These are phyloP conservation scores for Fonsecaea multimorphosa DNA, from an alignment of 2,329 filamentous ascomycete species.

Conservation along the genomic window DNA sequence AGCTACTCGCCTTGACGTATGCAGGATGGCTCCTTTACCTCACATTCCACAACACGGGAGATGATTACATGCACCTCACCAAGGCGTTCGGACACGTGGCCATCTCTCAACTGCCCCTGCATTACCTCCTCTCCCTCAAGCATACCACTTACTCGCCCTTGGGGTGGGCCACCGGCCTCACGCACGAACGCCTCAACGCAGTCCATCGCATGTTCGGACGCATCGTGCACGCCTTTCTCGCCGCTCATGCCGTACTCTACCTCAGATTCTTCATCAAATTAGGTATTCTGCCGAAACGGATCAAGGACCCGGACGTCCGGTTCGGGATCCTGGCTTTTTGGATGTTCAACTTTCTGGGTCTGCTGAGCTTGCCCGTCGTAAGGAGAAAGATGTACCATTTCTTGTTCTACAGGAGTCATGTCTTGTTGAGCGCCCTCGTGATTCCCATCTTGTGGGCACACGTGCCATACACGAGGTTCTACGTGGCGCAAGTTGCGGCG, in stretches of 20 bases:
- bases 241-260: conserved; percentile 61
- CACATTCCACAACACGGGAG: conserved; percentile 31
- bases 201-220: conserved; percentile 65
- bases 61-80: conserved; percentile 67
- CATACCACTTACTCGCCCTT: conserved; percentile 49
- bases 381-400: conserved; percentile 55
- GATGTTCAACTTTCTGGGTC: conserved; percentile 53
- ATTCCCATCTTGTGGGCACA: conserved; percentile 61
- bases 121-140: conserved; percentile 60
- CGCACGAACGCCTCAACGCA: conserved; percentile 62
- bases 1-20: conserved; percentile 33
- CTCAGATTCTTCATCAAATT: conserved; percentile 62
- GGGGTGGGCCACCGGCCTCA: conserved; percentile 58
- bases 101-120: conserved; percentile 65
- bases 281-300: conserved; percentile 58
- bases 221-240: conserved; percentile 59
- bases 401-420: conserved; percentile 63
- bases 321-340: conserved; percentile 59
- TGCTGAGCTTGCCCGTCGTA: conserved; percentile 57
- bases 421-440: conserved; percentile 57
- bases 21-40: conserved; percentile 36
- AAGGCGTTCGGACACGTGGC: conserved; percentile 66
- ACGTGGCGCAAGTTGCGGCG: conserved; percentile 58
- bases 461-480: conserved; percentile 61
- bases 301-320: conserved; percentile 64